These are phyloP conservation scores for Iris macrosiphon DNA, from an alignment of 106 monocot species.

Conservation along the genomic window DNA sequence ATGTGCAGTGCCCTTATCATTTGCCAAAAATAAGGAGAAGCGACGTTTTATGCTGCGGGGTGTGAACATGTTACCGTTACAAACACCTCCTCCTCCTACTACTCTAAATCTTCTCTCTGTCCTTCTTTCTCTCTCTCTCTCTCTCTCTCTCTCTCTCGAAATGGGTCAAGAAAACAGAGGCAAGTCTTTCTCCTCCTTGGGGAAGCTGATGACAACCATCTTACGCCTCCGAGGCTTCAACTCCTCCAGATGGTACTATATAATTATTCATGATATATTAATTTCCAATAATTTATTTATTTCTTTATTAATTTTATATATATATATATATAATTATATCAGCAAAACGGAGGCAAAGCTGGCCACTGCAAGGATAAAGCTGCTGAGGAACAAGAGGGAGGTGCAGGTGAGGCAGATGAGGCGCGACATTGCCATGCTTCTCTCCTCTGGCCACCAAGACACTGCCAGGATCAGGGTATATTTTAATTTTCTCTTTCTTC, in stretches of 20 bases:
- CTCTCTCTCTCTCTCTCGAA: neutral
- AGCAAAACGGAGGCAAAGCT: constrained; percentile 86
- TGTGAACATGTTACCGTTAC: constrained; percentile 3
- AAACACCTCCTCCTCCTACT: neutral
- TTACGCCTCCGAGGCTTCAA: constrained; percentile 53
- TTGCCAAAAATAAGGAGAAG: too few relatives aligned
- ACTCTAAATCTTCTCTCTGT: neutral
- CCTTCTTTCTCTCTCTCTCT: neutral
- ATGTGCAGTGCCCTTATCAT: too few relatives aligned
- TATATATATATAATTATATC: constrained; percentile 3
- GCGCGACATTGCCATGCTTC: constrained; percentile 70
- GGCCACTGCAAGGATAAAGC: constrained; percentile 90
- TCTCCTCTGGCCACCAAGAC: constrained; percentile 52
- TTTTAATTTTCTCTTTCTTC: neutral
- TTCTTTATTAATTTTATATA: neutral
- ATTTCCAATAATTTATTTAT: neutral
- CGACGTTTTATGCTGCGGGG: too few relatives aligned
- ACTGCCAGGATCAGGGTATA: constrained; percentile 82
- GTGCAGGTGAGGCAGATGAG: constrained; percentile 75
- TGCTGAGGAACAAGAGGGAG: constrained; percentile 84
- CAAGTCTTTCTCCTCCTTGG: constrained; percentile 18
- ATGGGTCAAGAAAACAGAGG: neutral
- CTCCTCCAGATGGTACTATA: constrained; percentile 86
- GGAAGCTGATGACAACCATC: constrained; percentile 38
- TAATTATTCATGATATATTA: neutral